Percentiles rank a stretch among this genome's conserved stretches.
phyloP scores from a whole-genome alignment of 495 filamentous ascomycete genomes.

The Sordaria brevicollis region DNA sequence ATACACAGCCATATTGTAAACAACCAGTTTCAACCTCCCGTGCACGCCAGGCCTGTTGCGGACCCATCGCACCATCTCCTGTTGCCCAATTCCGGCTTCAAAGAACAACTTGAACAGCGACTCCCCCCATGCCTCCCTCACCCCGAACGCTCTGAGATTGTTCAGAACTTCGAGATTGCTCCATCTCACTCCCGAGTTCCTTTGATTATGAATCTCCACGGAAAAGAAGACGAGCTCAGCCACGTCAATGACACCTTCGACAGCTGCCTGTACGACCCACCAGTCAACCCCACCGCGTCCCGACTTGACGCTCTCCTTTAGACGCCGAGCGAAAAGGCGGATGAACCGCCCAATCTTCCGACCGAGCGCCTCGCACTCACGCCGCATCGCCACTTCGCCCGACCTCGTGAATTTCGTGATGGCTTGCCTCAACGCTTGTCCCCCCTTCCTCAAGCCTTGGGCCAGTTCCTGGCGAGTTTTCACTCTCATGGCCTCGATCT shows the following conservation, averaged over 20 bases:
- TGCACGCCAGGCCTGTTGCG: not conserved
- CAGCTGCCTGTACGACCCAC: not conserved
- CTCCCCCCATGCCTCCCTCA: not conserved
- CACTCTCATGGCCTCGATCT: not conserved
- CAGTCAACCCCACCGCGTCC: not conserved
- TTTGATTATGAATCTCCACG: not conserved
- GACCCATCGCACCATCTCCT: not conserved
- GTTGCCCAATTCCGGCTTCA: not conserved
- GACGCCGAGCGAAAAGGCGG: not conserved
- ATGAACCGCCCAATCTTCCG: not conserved
- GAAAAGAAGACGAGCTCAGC: not conserved
- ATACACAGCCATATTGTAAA: not conserved
- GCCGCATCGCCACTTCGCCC: not conserved
- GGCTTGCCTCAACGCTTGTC: not conserved
- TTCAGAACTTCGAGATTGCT: not conserved
- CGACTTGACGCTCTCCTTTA: not conserved
- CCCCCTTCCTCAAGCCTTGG: not conserved
- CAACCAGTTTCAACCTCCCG: not conserved
- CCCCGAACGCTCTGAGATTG: not conserved
- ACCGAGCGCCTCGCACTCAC: not conserved
- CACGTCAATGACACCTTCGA: not conserved
- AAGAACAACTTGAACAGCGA: not conserved
- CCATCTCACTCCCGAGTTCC: not conserved
- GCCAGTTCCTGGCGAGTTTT: not conserved
- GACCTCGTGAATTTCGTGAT: not conserved